Conservation (phyloP, 306 rosid species). For the Rosa lucieae region DNA sequence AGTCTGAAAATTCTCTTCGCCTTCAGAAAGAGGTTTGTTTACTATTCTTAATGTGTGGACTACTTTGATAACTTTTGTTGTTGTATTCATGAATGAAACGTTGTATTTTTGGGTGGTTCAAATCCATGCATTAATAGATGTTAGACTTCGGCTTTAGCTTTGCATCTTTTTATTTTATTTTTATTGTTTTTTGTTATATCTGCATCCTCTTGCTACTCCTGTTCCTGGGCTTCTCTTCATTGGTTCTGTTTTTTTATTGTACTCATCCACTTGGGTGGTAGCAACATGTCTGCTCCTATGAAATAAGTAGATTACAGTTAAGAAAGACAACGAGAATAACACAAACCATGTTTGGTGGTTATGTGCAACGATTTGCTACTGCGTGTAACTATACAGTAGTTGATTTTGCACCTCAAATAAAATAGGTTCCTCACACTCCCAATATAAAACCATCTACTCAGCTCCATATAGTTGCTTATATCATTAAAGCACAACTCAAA, state of each 20-base stretch:
- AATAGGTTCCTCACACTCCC: no score
- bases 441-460: neutral
- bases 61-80: neutral
- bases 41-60: neutral
- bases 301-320: neutral
- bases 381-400: neutral
- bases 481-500: neutral
- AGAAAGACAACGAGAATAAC: neutral
- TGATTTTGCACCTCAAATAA: neutral
- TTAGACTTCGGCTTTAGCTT: neutral
- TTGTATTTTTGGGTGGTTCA: neutral
- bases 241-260: neutral
- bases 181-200: neutral
- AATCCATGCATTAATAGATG: neutral
- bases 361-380: neutral
- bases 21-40: constrained; percentile 76
- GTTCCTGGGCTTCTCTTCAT: neutral
- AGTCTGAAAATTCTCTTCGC: constrained; percentile 69
- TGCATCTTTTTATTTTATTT: neutral
- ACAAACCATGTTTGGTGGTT: neutral
- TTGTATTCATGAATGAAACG: neutral
- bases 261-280: neutral
- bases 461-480: neutral
- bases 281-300: neutral
- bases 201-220: constrained; percentile 5